phyloP scores from a whole-genome alignment of 345 rosid species.

The Viola odorata region DNA sequence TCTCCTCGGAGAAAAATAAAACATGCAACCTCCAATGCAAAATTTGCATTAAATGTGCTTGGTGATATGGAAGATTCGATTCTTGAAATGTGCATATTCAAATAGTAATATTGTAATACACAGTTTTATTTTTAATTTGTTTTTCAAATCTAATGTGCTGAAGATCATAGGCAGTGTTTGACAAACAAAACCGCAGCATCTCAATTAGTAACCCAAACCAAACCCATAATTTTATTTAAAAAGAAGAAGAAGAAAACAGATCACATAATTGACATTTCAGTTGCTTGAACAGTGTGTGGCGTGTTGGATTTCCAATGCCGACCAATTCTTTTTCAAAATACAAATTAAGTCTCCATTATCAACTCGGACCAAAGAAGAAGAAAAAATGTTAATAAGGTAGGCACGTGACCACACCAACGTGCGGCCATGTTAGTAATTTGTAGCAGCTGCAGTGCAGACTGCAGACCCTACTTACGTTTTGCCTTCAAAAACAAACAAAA shows the following conservation, averaged over 20 bases:
- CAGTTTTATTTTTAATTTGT: not conserved
- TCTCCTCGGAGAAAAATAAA: constrained; percentile 28
- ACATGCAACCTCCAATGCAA: constrained; percentile 50
- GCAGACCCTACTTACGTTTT: not conserved
- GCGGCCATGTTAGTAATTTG: constrained; percentile 2
- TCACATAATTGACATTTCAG: constrained; percentile 19
- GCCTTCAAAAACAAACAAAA: not conserved
- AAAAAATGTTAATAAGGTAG: not conserved
- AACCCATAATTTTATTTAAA: no score
- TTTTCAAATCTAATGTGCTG: constrained; percentile 20
- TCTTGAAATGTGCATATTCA: constrained; percentile 38
- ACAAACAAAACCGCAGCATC: constrained; percentile 18
- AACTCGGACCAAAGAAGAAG: not conserved
- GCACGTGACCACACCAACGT: constrained; percentile 7
- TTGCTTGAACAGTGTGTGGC: constrained; percentile 22
- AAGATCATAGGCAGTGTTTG: constrained; percentile 49
- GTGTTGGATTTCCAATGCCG: constrained; percentile 35
- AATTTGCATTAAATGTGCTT: constrained; percentile 42
- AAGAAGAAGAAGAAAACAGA: constrained; percentile 19
- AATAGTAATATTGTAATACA: no score
- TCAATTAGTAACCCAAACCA: no score
- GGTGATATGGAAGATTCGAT: constrained; percentile 71
- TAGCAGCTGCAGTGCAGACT: not conserved
- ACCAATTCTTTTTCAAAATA: constrained; percentile 13
- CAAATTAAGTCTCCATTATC: constrained; percentile 13